Percentiles rank a stretch among this genome's conserved stretches.
phyloP scores from a whole-genome alignment of 2,329 filamentous ascomycete species.

The Hirsutella thompsonii region DNA sequence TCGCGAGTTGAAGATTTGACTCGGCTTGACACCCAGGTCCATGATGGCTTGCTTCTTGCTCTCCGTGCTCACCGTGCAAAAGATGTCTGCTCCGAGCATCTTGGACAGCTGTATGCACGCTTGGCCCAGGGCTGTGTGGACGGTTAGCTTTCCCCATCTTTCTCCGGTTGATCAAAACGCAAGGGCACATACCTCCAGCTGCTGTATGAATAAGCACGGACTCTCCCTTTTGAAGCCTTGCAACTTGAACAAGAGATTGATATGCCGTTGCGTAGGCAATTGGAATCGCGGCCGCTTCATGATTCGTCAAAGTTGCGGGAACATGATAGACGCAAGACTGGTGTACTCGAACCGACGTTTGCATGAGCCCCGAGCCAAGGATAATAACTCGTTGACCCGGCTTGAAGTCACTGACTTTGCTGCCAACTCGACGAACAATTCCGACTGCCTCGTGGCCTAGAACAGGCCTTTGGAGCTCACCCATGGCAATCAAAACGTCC shows the following conservation, averaged over 20 bases:
- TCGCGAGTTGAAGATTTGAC: constrained; percentile 1
- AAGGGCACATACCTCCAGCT: not conserved
- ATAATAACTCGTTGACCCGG: not conserved
- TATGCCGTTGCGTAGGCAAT: constrained; percentile 1
- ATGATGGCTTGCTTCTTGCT: not conserved
- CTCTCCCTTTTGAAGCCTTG: not conserved
- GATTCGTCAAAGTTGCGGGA: not conserved
- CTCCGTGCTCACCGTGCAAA: not conserved
- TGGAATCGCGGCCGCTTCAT: not conserved
- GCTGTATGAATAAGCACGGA: constrained; percentile 2
- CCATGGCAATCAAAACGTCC: constrained; percentile 1
- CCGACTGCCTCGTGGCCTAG: constrained; percentile 1
- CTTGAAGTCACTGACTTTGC: not conserved
- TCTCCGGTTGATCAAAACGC: too few species aligned
- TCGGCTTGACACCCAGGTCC: not conserved
- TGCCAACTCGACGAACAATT: not conserved
- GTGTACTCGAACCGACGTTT: not conserved
- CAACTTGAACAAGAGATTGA: not conserved
- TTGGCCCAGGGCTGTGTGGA: not conserved
- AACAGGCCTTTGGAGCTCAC: not conserved
- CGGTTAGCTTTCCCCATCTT: not conserved
- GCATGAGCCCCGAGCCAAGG: not conserved
- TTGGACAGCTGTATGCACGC: not conserved
- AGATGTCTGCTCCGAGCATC: not conserved
- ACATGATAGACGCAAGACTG: not conserved